Evolutionary conservation across 1,284 basidiomycete genomes (phyloP), one percentile per base, ranked within the genome.

Genomic region (Testicularia cyperi): DNA sequence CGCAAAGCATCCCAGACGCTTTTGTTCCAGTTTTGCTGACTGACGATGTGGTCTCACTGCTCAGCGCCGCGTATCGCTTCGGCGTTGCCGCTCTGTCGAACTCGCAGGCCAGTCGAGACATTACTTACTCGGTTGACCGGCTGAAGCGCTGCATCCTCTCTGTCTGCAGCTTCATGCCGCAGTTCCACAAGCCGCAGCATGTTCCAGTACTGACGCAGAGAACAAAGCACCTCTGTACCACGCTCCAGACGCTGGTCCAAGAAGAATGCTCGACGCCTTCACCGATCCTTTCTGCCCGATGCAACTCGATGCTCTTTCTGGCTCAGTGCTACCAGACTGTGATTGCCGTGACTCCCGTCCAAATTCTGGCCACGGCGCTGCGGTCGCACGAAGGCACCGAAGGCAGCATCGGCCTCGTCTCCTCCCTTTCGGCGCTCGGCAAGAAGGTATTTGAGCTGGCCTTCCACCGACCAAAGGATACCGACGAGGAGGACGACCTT

Each of bases 401-500:
- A 6, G 39, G 41, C 2, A 38, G 43, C 16, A 33, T 49, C 12
- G 34, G 44, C 5, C 60, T 68, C 39, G 41, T 65, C 35, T 46
- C 53, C 7, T 46, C 62, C 13, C 40, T 68, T 1, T 51, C 60
- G 5, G 38, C 36, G 21, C 44, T 70, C 10, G 46, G 56, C 19
- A 41, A 43, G 14, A 31, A 34, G 20, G 52, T 61, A 20, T 68
- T 65, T 22, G 42, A 32, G 7, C 54, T 68, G 16, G 65, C 65
- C 2, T 68, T 68, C 27, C 44, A 52, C n/a, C 27, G 48, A 22
- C 43, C 49, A n/a, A 45, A 39, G 26, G 44, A 63, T 15, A 45
- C 56, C 0, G 45, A 49, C 21, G 62, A 70, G 18, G 68, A 65
- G 24, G 68, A 70, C 22, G 65, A 66, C 12, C 55, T 68, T 10